phyloP scores from a whole-genome alignment of 1,284 basidiomycete genomes.

The Trichosporon sp. region DNA sequence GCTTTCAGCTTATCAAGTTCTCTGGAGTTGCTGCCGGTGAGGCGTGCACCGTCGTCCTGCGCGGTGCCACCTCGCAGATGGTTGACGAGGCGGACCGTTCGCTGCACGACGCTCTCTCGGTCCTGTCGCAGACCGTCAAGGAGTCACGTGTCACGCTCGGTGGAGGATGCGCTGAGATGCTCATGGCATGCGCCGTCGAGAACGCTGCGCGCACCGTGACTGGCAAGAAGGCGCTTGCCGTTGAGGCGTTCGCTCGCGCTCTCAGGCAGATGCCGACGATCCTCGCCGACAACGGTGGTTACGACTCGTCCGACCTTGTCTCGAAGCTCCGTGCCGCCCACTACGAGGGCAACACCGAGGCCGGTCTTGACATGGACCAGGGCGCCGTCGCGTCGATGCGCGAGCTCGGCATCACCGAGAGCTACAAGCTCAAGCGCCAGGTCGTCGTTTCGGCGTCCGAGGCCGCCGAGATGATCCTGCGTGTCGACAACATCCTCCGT shows the following conservation, averaged over 20 bases:
- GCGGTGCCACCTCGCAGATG: constrained; percentile 97
- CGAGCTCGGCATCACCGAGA: constrained; percentile 86
- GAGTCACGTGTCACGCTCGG: constrained; percentile 93
- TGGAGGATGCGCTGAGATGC: constrained; percentile 96
- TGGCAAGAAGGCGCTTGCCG: constrained; percentile 95
- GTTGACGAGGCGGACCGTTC: constrained; percentile 98
- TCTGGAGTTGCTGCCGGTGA: constrained; percentile 96
- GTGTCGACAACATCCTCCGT: constrained; percentile 63
- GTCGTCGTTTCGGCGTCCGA: constrained; percentile 93
- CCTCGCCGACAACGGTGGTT: constrained; percentile 95
- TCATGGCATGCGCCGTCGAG: constrained; percentile 94
- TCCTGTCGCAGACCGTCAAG: constrained; percentile 95
- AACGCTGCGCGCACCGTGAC: constrained; percentile 80
- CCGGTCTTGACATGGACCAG: constrained; percentile 91
- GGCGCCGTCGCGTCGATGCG: constrained; percentile 87
- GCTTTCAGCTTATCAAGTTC: constrained; percentile 88
- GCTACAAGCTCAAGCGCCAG: constrained; percentile 95
- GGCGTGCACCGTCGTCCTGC: constrained; percentile 97
- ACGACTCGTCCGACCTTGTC: constrained; percentile 95
- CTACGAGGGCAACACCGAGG: constrained; percentile 80
- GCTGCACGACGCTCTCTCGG: constrained; percentile 94
- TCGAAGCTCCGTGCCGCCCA: constrained; percentile 88
- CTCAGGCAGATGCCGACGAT: constrained; percentile 89
- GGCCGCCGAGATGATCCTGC: constrained; percentile 82
- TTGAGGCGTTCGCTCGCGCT: constrained; percentile 86